Conservation (phyloP, 2,329 filamentous ascomycete species). For the Ophiostoma ips region DNA sequence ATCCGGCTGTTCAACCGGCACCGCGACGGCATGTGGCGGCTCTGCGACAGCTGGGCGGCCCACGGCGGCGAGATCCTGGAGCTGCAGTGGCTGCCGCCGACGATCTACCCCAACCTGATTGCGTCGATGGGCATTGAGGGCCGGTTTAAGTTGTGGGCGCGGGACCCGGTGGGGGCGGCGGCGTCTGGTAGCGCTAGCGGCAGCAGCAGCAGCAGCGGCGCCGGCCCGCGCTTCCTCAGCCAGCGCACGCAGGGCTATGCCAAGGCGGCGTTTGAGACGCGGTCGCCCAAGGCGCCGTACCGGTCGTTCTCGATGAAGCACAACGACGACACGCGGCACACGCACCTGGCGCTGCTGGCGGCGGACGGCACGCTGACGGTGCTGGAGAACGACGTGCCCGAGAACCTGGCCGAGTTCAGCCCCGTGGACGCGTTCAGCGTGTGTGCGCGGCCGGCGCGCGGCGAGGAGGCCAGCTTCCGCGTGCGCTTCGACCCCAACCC, state of each 20-base stretch:
- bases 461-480: conserved; percentile 76
- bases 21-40: conserved; percentile 60
- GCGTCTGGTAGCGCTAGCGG: no score
- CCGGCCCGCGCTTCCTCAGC: conserved; percentile 71
- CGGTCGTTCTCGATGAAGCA: conserved; percentile 75
- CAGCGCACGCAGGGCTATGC: conserved; percentile 32
- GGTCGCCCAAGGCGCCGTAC: conserved; percentile 50
- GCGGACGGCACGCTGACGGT: conserved; percentile 62
- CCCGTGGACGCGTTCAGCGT: conserved; percentile 65
- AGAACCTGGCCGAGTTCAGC: conserved; percentile 64
- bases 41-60: conserved; percentile 78
- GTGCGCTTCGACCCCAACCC: conserved; percentile 82
- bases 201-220: no score
- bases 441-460: conserved; percentile 54
- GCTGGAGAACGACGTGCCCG: conserved; percentile 74
- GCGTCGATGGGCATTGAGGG: conserved; percentile 83
- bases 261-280: conserved; percentile 40
- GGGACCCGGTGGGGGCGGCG: conserved; percentile 69
- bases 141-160: conserved; percentile 82
- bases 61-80: conserved; percentile 85
- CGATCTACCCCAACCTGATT: conserved; percentile 71
- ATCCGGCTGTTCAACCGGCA: conserved; percentile 84
- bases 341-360: conserved; percentile 72
- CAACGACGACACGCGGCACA: conserved; percentile 66
- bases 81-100: conserved; percentile 87